A percentile compares a stretch with the other conserved stretches of the same genome.
phyloP scores from a whole-genome alignment of 2,329 filamentous ascomycete genomes.

The Leptographium wingfieldii region DNA sequence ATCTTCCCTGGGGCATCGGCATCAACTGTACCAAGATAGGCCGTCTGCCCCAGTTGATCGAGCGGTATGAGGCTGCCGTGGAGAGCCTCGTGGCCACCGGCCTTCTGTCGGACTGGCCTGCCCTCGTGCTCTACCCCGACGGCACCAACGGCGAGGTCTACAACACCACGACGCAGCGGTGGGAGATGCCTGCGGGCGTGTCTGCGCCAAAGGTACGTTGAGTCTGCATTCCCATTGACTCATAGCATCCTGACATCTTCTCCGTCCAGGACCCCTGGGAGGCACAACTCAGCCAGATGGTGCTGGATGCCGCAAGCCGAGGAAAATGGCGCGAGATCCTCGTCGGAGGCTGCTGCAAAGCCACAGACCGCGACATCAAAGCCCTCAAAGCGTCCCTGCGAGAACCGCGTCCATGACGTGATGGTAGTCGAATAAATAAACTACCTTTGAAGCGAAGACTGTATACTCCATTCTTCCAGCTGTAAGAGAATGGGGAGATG shows the following conservation, averaged over 20 bases:
- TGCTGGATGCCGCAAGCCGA: slow-evolving; percentile 22
- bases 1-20: slow-evolving; percentile 46
- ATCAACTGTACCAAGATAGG: slow-evolving; percentile 58
- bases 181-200: slow-evolving; percentile 32
- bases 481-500: no score
- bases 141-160: slow-evolving; percentile 57
- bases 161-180: slow-evolving; percentile 48
- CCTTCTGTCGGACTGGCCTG: slow-evolving; percentile 29
- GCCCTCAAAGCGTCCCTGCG: background rate
- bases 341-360: slow-evolving; percentile 42
- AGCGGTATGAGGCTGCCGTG: slow-evolving; percentile 39
- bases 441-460: no score
- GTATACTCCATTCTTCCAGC: no score
- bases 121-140: slow-evolving; percentile 54
- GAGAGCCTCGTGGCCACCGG: slow-evolving; percentile 22
- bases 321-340: slow-evolving; percentile 33
- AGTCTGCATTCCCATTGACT: no score
- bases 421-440: no score
- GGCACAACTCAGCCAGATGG: slow-evolving; percentile 27
- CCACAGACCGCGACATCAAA: slow-evolving; percentile 20
- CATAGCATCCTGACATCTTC: background rate
- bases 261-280: slow-evolving; percentile 28
- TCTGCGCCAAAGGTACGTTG: slow-evolving; percentile 13
- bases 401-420: background rate
- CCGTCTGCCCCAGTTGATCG: slow-evolving; percentile 44